Conservation (phyloP, 495 filamentous ascomycete genomes). For the Penicilliopsis zonata region DNA sequence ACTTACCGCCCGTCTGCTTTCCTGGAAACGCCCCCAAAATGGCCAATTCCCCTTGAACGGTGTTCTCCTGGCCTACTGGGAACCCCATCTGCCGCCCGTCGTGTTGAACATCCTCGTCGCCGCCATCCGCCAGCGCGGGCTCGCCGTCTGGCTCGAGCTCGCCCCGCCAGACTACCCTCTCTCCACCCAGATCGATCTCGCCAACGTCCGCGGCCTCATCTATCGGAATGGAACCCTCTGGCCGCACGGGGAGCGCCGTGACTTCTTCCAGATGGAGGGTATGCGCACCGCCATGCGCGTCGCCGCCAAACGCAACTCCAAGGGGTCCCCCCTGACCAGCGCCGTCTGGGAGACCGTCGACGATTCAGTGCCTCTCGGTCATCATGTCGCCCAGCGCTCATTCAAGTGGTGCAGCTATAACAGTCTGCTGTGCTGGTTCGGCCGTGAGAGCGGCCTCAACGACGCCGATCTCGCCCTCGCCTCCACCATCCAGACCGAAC, state of each 20-base stretch:
- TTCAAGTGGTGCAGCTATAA: conserved; percentile 46
- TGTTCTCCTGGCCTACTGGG: conserved; percentile 40
- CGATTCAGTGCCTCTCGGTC: conserved; percentile 29
- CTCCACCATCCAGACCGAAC: conserved; percentile 20
- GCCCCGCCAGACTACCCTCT: conserved; percentile 34
- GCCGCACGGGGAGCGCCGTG: conserved; percentile 32
- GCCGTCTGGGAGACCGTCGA: conserved; percentile 44
- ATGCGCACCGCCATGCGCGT: too few species aligned
- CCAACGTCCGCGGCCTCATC: conserved; percentile 28
- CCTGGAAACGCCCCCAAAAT: conserved; percentile 10
- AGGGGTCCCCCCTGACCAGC: conserved; percentile 38
- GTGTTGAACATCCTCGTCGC: conserved; percentile 25
- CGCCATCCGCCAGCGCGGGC: conserved; percentile 19
- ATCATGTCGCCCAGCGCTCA: conserved; percentile 39
- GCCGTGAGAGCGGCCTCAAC: conserved; percentile 25
- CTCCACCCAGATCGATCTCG: conserved; percentile 23
- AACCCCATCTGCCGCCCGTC: conserved; percentile 16
- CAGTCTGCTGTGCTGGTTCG: conserved; percentile 40
- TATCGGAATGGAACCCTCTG: conserved; percentile 38
- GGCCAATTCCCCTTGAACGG: conserved; percentile 28
- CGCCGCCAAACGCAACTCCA: conserved; percentile 27
- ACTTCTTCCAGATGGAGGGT: conserved; percentile 34
- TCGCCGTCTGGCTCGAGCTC: conserved; percentile 38
- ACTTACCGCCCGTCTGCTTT: conserved; percentile 19
- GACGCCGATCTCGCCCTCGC: conserved; percentile 23